Evolutionary conservation across 257 asterid species (phyloP).

Genomic region (Penstemon newberryi): DNA sequence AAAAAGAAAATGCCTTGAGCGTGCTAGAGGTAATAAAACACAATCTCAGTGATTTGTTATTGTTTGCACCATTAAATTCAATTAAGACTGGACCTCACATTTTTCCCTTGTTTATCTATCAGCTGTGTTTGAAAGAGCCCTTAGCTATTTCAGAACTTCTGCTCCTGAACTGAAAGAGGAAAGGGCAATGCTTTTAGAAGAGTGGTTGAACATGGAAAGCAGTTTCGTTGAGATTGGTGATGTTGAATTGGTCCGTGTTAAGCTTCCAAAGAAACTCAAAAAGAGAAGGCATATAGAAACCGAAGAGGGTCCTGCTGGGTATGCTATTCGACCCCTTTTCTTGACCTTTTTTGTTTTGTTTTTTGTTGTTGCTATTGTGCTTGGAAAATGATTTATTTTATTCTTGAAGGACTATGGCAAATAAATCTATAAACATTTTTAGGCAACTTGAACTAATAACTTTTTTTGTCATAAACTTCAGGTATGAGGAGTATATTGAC

Average conservation of each 20-base stretch:
- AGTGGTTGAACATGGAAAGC: conserved; percentile 75
- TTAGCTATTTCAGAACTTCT: conserved; percentile 61
- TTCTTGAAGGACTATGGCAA: conserved; percentile 2
- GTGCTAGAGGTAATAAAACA: conserved; percentile 67
- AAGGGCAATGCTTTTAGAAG: conserved; percentile 90
- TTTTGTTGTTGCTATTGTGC: neutral
- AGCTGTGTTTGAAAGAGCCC: conserved; percentile 84
- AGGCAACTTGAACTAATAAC: conserved; percentile 18
- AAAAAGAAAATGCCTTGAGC: conserved; percentile 60
- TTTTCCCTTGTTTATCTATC: conserved; percentile 30
- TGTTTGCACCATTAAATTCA: conserved; percentile 14
- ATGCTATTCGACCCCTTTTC: conserved; percentile 29
- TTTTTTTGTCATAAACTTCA: conserved; percentile 32
- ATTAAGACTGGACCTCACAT: conserved; percentile 9
- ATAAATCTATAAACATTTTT: conserved; percentile 4
- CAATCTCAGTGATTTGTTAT: neutral
- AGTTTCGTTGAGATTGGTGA: conserved; percentile 82
- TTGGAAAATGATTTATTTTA: neutral
- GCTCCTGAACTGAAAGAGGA: conserved; percentile 93
- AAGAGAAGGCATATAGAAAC: conserved; percentile 84
- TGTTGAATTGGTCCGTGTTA: conserved; percentile 60
- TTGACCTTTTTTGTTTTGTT: neutral
- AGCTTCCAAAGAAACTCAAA: conserved; percentile 89
- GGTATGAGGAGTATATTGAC: conserved; percentile 87
- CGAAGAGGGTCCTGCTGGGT: conserved; percentile 87